These are phyloP conservation scores for Lipomyces mesembrius DNA, from an alignment of 805 yeast species.

Conservation along the genomic window DNA sequence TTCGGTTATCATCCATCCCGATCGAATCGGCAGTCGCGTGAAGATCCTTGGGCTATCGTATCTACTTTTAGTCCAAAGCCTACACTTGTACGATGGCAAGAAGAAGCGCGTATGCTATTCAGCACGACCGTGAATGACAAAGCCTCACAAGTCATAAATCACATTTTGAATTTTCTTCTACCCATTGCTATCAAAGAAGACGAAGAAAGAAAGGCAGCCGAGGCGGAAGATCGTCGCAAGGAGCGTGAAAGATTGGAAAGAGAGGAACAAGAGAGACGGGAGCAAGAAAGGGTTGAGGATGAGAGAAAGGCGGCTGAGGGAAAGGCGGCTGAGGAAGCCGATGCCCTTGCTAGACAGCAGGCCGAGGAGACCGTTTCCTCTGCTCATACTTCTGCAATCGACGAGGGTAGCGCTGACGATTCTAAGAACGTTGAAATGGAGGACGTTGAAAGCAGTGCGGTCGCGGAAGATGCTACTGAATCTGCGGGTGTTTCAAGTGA, in stretches of 20 bases:
- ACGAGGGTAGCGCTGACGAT: conserved; percentile 32
- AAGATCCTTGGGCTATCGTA: conserved; percentile 36
- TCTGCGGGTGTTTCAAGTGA: conserved; percentile 23
- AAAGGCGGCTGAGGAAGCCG: conserved; percentile 42
- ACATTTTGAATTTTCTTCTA: conserved; percentile 38
- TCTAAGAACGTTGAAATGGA: conserved; percentile 19
- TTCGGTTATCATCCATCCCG: conserved; percentile 21
- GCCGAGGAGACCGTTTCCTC: conserved; percentile 16
- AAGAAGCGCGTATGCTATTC: conserved; percentile 57
- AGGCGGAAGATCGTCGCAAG: conserved; percentile 32
- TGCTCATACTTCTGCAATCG: conserved; percentile 39
- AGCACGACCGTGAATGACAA: conserved; percentile 49
- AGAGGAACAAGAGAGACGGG: conserved; percentile 48
- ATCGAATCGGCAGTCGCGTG: conserved; percentile 16
- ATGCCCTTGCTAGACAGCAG: conserved; percentile 3
- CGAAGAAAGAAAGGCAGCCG: conserved; percentile 22
- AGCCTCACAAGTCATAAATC: conserved; percentile 39
- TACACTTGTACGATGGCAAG: conserved; percentile 72
- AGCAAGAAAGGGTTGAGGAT: conserved; percentile 44
- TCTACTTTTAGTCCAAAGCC: conserved; percentile 45
- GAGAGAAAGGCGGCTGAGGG: conserved; percentile 39
- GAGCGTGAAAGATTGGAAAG: conserved; percentile 41
- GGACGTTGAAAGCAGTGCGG: conserved; percentile 32
- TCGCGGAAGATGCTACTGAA: conserved; percentile 34
- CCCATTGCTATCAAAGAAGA: conserved; percentile 38